Evolutionary conservation across 805 yeast species (phyloP).

Genomic region (Kluyveromyces dobzhanskii): DNA sequence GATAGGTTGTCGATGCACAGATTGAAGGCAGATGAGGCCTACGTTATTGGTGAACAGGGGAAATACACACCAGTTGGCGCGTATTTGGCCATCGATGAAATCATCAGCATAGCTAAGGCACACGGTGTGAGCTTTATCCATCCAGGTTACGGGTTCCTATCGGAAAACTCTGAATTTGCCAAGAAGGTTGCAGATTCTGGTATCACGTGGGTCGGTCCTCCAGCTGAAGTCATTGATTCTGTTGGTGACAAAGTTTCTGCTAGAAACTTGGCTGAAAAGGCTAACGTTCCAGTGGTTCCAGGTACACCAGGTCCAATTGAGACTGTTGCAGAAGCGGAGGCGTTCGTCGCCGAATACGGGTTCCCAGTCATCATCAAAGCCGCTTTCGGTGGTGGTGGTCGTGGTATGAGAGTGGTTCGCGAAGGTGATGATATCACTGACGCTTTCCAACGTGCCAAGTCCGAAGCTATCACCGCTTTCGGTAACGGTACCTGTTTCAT

Average conservation of each 20-base stretch:
- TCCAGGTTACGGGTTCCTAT: conserved; percentile 86
- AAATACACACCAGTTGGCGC: conserved; percentile 94
- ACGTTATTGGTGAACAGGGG: conserved; percentile 83
- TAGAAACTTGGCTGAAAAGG: conserved; percentile 71
- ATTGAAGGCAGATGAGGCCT: conserved; percentile 88
- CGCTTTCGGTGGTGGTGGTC: conserved; percentile 99
- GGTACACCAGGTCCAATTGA: conserved; percentile 98
- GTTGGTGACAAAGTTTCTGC: conserved; percentile 98
- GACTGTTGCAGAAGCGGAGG: conserved; percentile 63
- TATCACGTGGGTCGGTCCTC: conserved; percentile 94
- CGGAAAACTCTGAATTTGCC: conserved; percentile 92
- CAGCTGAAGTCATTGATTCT: conserved; percentile 76
- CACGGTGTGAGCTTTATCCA: conserved; percentile 81
- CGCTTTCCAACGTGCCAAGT: conserved; percentile 87
- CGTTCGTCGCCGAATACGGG: conserved; percentile 77
- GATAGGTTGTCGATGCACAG: conserved; percentile 93
- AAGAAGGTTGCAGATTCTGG: conserved; percentile 84
- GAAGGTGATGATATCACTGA: conserved; percentile 91
- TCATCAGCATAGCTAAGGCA: conserved; percentile 71
- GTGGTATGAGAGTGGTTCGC: conserved; percentile 98
- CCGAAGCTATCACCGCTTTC: conserved; percentile 92
- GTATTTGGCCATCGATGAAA: conserved; percentile 90
- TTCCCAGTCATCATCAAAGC: conserved; percentile 97
- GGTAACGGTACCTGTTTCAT: conserved; percentile 98
- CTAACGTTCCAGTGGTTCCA: conserved; percentile 88